Evolutionary conservation across 192 early-diverging fungal genomes (phyloP).

Genomic region (Endogone sp.): DNA sequence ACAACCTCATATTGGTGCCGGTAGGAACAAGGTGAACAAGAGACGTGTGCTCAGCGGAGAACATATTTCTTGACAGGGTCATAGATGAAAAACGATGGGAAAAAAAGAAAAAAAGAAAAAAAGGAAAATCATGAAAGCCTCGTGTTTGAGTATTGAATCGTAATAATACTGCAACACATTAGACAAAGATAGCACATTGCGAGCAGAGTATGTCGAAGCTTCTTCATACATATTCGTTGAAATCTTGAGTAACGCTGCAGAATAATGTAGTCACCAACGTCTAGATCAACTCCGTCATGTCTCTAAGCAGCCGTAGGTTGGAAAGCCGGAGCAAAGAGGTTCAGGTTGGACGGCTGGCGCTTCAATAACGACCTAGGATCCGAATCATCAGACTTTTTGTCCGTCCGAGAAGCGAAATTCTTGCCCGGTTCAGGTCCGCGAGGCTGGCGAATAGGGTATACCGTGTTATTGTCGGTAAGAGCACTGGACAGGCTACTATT

Average conservation of each 20-base stretch:
- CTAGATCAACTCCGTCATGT: not conserved
- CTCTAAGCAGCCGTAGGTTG: constrained; percentile 4
- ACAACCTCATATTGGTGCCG: too few species aligned
- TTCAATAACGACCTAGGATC: constrained; percentile 3
- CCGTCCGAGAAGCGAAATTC: constrained; percentile 64
- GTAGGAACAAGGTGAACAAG: too few species aligned
- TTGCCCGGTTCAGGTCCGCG: constrained; percentile 67
- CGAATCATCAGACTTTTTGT: constrained; percentile 11
- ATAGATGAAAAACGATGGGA: constrained; percentile 5
- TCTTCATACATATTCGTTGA: not conserved
- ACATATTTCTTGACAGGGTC: too few species aligned
- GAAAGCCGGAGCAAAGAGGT: constrained; percentile 14
- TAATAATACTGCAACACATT: not conserved
- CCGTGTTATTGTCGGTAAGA: constrained; percentile 52
- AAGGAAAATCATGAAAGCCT: not conserved
- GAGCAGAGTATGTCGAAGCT: not conserved
- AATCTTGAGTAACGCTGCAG: not conserved
- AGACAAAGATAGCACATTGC: not conserved
- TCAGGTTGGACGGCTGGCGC: constrained; percentile 9
- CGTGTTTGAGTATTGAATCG: not conserved
- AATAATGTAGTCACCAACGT: not conserved
- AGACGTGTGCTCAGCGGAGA: too few species aligned
- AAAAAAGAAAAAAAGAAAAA: not conserved
- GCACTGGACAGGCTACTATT: constrained; percentile 23
- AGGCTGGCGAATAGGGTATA: constrained; percentile 72